Evolutionary conservation across 805 yeast genomes (phyloP).

Genomic region (Cyberlindnera maritima): DNA sequence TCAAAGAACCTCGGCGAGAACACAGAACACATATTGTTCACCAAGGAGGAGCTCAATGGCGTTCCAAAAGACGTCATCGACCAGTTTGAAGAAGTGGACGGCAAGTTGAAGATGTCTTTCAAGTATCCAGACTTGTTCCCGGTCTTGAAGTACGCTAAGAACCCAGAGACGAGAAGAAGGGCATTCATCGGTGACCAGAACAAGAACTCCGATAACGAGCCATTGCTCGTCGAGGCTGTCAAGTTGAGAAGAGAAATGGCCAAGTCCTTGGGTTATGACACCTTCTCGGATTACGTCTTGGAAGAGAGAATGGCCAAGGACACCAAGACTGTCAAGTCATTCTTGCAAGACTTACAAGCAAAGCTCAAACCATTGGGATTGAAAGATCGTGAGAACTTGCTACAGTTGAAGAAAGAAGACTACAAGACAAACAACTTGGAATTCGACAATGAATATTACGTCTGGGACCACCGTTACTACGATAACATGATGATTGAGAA

Average conservation of each 20-base stretch:
- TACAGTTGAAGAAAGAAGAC: conserved; percentile 52
- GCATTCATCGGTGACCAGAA: conserved; percentile 69
- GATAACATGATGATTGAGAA: conserved; percentile 63
- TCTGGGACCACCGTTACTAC: conserved; percentile 76
- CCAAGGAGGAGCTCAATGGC: conserved; percentile 66
- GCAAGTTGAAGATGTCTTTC: conserved; percentile 61
- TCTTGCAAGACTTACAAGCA: conserved; percentile 57
- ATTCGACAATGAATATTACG: conserved; percentile 43
- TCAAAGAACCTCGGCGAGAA: conserved; percentile 71
- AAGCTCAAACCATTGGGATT: conserved; percentile 60
- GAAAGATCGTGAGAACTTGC: conserved; percentile 48
- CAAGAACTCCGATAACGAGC: conserved; percentile 64
- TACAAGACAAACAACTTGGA: conserved; percentile 42
- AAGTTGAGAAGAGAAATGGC: conserved; percentile 62
- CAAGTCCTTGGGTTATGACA: conserved; percentile 58
- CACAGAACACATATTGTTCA: conserved; percentile 55
- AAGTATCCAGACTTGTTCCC: conserved; percentile 82
- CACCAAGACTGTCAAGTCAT: conserved; percentile 54
- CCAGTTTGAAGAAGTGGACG: conserved; percentile 50
- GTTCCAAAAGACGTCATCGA: conserved; percentile 63
- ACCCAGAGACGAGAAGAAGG: conserved; percentile 59
- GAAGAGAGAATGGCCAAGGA: conserved; percentile 82
- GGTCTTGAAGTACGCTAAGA: conserved; percentile 67
- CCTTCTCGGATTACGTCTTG: conserved; percentile 66
- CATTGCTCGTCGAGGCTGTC: conserved; percentile 57